A percentile compares a stretch with the other conserved stretches of the same genome.
phyloP scores from a whole-genome alignment of 768 basidiomycete genomes.

The Sistotremastrum suecicum region DNA sequence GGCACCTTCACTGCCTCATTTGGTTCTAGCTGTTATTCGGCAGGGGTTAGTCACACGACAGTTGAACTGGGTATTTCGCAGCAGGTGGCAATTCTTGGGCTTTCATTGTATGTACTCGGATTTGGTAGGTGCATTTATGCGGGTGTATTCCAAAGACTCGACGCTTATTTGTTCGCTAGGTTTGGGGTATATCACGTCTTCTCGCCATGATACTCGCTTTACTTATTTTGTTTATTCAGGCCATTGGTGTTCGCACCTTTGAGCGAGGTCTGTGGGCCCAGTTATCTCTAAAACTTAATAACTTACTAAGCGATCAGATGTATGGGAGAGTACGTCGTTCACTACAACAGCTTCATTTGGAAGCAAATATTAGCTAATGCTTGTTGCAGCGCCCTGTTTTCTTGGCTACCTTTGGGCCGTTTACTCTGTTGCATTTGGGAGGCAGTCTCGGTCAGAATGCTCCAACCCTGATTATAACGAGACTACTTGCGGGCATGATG shows the following conservation, averaged over 20 bases:
- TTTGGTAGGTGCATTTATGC: conserved; percentile 37
- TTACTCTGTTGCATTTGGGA: conserved; percentile 38
- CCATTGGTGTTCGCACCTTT: conserved; percentile 44
- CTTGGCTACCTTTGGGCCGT: conserved; percentile 35
- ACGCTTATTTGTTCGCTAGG: background rate
- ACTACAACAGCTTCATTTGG: background rate
- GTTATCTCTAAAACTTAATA: conserved; percentile 2
- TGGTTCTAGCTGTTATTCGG: conserved; percentile 42
- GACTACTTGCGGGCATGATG: conserved; percentile 42
- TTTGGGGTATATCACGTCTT: background rate
- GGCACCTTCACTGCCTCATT: conserved; percentile 46
- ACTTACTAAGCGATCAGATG: conserved; percentile 20
- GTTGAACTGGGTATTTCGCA: conserved; percentile 33
- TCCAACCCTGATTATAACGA: conserved; percentile 33
- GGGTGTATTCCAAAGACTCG: background rate
- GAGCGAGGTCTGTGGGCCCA: conserved; percentile 29
- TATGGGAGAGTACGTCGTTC: conserved; percentile 33
- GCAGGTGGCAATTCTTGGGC: conserved; percentile 40
- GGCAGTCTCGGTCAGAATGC: conserved; percentile 37
- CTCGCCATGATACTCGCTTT: too few relatives aligned
- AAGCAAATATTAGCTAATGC: background rate
- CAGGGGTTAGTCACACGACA: conserved; percentile 31
- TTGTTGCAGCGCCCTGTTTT: conserved; percentile 34
- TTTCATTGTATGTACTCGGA: conserved; percentile 49
- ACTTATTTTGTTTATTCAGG: conserved; percentile 11